Evolutionary conservation across 768 basidiomycete species (phyloP).

Genomic region (Gymnopilus junonius): DNA sequence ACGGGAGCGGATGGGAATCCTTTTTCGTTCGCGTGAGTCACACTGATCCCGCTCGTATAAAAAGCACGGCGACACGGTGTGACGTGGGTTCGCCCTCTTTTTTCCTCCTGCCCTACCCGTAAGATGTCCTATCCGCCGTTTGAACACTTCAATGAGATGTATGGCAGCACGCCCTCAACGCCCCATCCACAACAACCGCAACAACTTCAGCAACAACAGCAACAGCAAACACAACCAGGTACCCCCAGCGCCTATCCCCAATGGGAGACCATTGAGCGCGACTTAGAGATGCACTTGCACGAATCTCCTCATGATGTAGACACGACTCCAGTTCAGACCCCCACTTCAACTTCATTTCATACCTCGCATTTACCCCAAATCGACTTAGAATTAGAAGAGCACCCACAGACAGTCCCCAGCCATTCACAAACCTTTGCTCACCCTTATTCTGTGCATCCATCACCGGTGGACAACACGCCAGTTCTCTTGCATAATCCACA

Average conservation of each 20-base stretch:
- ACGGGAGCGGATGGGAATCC: conserved; percentile 16
- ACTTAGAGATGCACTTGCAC: conserved; percentile 38
- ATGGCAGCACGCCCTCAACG: neutral
- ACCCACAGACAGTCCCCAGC: conserved; percentile 33
- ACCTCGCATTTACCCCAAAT: conserved; percentile 23
- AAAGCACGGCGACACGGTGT: conserved; percentile 13
- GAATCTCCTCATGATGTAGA: conserved; percentile 25
- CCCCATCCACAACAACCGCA: neutral
- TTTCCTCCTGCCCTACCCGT: conserved; percentile 7
- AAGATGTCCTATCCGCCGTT: conserved; percentile 26
- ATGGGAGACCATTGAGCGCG: conserved; percentile 47
- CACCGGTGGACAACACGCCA: conserved; percentile 31
- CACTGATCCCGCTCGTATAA: conserved; percentile 41
- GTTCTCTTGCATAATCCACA: conserved; percentile 34
- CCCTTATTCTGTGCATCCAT: neutral
- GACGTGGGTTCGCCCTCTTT: conserved; percentile 1
- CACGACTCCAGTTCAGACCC: conserved; percentile 25
- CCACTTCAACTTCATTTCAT: conserved; percentile 30
- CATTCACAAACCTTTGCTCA: neutral
- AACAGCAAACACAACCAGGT: neutral
- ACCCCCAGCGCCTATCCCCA: conserved; percentile 31
- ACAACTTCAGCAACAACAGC: neutral
- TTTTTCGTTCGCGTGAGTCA: conserved; percentile 26
- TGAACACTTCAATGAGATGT: conserved; percentile 16
- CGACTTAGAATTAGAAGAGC: conserved; percentile 34